A percentile compares a stretch with the other conserved stretches of the same genome.
Evolutionary conservation across 2,329 filamentous ascomycete species (phyloP).

Genomic region (Aspergillus sp.): DNA sequence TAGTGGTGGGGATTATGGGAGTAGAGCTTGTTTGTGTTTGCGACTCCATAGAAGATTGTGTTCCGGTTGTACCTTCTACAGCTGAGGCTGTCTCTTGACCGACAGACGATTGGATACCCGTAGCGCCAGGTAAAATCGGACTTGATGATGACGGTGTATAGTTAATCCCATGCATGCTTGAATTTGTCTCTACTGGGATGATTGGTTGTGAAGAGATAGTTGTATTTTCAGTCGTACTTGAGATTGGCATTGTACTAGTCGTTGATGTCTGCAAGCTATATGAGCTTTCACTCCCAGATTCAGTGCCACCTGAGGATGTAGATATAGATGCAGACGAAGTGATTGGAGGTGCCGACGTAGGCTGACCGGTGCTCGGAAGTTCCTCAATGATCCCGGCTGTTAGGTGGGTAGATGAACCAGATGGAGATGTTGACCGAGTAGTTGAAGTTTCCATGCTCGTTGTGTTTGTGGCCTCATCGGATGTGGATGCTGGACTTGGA

Average conservation of each 20-base stretch:
- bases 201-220: not conserved
- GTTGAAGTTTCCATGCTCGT: not conserved
- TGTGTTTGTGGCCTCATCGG: not conserved
- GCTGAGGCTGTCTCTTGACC: not conserved
- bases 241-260: not conserved
- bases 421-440: not conserved
- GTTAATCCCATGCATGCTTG: not conserved
- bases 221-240: not conserved
- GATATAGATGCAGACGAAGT: not conserved
- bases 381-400: conserved; percentile 3
- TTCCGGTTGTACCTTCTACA: too few relatives aligned
- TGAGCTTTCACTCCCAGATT: not conserved
- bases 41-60: too few relatives aligned
- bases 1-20: too few relatives aligned
- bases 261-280: not conserved
- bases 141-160: not conserved
- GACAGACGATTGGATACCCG: not conserved
- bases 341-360: not conserved
- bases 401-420: not conserved
- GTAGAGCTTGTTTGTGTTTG: too few relatives aligned
- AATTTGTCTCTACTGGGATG: not conserved
- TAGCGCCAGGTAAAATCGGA: not conserved
- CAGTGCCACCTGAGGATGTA: not conserved
- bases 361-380: not conserved
- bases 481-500: not conserved